Conservation (phyloP, 768 basidiomycete species). For the Austroboletus festivus region DNA sequence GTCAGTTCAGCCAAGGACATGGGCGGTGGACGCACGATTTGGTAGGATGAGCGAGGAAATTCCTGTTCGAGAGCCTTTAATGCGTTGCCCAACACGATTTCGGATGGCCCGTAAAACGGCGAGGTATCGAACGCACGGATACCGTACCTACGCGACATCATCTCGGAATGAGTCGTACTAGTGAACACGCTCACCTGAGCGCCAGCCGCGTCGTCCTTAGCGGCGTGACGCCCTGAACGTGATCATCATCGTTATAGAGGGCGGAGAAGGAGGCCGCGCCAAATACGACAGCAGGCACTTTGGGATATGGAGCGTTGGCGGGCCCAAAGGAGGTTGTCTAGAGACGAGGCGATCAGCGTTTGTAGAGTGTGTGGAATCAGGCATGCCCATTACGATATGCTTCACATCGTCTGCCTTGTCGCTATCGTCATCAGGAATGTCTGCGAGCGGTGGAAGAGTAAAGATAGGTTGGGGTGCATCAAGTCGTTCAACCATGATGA, state of each 20-base stretch:
- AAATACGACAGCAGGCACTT: constrained; percentile 53
- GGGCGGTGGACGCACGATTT: constrained; percentile 45
- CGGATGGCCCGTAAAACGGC: constrained; percentile 77
- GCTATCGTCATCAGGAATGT: constrained; percentile 40
- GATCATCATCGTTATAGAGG: constrained; percentile 61
- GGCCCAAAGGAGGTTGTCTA: constrained; percentile 34
- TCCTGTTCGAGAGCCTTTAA: constrained; percentile 56
- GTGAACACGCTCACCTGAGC: constrained; percentile 50
- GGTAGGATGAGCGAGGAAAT: constrained; percentile 77
- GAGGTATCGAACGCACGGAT: constrained; percentile 81
- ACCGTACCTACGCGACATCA: constrained; percentile 69
- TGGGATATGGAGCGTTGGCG: constrained; percentile 29
- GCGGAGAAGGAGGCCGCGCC: constrained; percentile 71
- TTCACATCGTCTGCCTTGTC: constrained; percentile 38
- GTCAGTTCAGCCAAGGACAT: background rate
- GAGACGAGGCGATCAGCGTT: constrained; percentile 5
- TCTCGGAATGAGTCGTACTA: too few relatives aligned
- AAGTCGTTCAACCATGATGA: constrained; percentile 40
- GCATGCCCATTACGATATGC: constrained; percentile 31
- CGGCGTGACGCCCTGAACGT: constrained; percentile 54
- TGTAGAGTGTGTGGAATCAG: background rate
- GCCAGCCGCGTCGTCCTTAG: constrained; percentile 70
- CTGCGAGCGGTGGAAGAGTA: constrained; percentile 36
- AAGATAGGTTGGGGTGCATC: constrained; percentile 41
- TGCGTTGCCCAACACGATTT: constrained; percentile 69